phyloP scores from a whole-genome alignment of 257 asterid genomes.

The Datura wrightii region DNA sequence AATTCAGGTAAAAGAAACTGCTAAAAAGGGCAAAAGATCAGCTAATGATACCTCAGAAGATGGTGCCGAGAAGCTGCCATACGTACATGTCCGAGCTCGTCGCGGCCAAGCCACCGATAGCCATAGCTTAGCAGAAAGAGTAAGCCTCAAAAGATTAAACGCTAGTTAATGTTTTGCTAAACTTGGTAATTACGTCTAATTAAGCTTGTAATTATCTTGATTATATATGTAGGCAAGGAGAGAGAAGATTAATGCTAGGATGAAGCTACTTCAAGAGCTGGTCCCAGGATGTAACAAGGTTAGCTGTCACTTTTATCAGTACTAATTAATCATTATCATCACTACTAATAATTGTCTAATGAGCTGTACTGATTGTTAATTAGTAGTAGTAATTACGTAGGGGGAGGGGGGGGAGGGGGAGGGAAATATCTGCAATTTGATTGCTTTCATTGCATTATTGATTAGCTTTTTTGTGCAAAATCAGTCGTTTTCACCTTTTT shows the following conservation, averaged over 20 bases:
- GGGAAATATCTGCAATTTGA: slow-evolving; percentile 23
- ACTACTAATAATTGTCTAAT: neutral
- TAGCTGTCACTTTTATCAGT: slow-evolving; percentile 50
- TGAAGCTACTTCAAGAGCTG: slow-evolving; percentile 94
- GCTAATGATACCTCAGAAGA: slow-evolving; percentile 53
- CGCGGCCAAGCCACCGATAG: slow-evolving; percentile 99
- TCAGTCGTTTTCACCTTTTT: slow-evolving; percentile 64
- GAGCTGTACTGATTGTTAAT: slow-evolving; percentile 31
- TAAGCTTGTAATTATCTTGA: slow-evolving; percentile 32
- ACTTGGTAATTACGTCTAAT: slow-evolving; percentile 34
- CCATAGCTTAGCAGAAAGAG: slow-evolving; percentile 99
- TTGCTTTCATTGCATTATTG: slow-evolving; percentile 34
- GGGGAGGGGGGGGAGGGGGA: too few relatives aligned
- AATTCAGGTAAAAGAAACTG: slow-evolving; percentile 62
- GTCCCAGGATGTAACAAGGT: slow-evolving; percentile 99
- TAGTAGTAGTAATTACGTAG: slow-evolving; percentile 28
- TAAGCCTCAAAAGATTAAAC: slow-evolving; percentile 44
- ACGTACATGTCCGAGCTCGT: slow-evolving; percentile 92
- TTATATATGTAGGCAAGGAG: slow-evolving; percentile 80
- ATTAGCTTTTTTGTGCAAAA: slow-evolving; percentile 32
- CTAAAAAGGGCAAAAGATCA: slow-evolving; percentile 68
- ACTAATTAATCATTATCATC: slow-evolving; percentile 27
- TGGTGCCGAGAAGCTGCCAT: slow-evolving; percentile 75
- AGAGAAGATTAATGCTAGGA: slow-evolving; percentile 95
- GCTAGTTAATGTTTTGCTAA: slow-evolving; percentile 34